Base-by-base conservation (phyloP, 1,284 basidiomycete genomes). In the Grifola frondosa region DNA sequence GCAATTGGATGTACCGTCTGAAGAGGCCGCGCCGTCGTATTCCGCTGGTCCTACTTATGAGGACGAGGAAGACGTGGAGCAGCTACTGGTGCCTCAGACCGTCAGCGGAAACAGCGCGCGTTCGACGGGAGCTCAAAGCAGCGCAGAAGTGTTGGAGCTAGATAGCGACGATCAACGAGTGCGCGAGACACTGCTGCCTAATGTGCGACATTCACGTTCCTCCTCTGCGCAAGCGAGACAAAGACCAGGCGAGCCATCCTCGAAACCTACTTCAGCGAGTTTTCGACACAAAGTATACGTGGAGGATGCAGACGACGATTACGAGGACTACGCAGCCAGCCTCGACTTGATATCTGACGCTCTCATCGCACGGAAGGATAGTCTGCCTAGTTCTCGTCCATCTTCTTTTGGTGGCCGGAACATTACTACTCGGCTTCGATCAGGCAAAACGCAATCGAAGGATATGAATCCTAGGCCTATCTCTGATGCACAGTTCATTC, bases 91-190 rank as follows among this genome's bases (percentile, higher is more conserved):
- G 10, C 23, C 16, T 5, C 32, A 26, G 16, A 29, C 16, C 35
- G 33, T 19, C n/a, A n/a, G n/a, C 4, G 28, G 40, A 12, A 16
- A 12, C 22, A 38, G 30, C 30, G 30, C 19, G 5, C 15, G 23
- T 5, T 4, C 12, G 9, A 28, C 24, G 6, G 13, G 22, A 16
- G 34, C 34, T 8, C 7, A 21, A 6, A 30, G 5, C 17, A n/a
- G 15, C 1, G 16, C 20, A 5, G 22, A 28, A 3, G 5, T n/a
- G 30, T 38, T 34, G 21, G 45, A 44, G 17, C 29, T 45, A 16
- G 50, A 52, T 38, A 49, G 42, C 36, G 50, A 52, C 37, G 50
- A 52, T 35, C 28, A 49, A 37, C 47, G 45, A 22, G 37, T 21
- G 9, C 36, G 37, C 10, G 13, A 16, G 34, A 41, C 37, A 15